Evolutionary conservation across 371 early-diverging fungal genomes (phyloP).

Genomic region (Circinella minor): DNA sequence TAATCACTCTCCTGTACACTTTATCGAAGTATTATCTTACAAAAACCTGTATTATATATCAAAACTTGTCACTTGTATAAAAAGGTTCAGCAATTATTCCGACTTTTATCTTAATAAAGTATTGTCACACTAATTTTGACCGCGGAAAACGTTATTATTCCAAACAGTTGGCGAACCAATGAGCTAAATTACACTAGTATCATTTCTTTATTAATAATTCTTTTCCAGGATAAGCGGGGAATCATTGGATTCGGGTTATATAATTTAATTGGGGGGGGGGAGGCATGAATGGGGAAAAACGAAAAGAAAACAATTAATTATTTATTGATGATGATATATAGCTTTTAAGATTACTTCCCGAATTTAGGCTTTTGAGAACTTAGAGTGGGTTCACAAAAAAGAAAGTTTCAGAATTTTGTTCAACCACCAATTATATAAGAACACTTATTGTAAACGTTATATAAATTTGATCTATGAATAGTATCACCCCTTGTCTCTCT

Average conservation of each 20-base stretch:
- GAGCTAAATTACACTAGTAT: not conserved
- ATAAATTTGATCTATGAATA: no score
- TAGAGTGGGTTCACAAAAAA: no score
- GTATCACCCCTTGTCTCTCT: no score
- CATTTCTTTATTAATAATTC: not conserved
- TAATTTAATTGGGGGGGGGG: not conserved
- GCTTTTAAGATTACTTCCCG: no score
- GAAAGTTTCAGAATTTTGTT: no score
- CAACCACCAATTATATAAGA: no score
- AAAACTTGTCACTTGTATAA: not conserved
- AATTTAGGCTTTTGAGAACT: no score
- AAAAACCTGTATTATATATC: not conserved
- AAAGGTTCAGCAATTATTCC: slow-evolving; percentile 7
- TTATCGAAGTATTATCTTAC: not conserved
- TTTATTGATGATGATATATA: no score
- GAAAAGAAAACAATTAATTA: no score
- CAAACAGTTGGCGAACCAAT: slow-evolving; percentile 3
- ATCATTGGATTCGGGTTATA: not conserved
- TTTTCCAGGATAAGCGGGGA: slow-evolving; percentile 3
- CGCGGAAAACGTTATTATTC: slow-evolving; percentile 2
- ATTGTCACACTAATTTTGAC: slow-evolving; percentile 8
- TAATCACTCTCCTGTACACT: not conserved
- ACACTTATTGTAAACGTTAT: no score
- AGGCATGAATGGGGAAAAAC: no score
- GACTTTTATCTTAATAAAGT: slow-evolving; percentile 5